These are phyloP conservation scores for Chlorella sp. DNA, from an alignment of 139 green algal species.

Conservation along the genomic window DNA sequence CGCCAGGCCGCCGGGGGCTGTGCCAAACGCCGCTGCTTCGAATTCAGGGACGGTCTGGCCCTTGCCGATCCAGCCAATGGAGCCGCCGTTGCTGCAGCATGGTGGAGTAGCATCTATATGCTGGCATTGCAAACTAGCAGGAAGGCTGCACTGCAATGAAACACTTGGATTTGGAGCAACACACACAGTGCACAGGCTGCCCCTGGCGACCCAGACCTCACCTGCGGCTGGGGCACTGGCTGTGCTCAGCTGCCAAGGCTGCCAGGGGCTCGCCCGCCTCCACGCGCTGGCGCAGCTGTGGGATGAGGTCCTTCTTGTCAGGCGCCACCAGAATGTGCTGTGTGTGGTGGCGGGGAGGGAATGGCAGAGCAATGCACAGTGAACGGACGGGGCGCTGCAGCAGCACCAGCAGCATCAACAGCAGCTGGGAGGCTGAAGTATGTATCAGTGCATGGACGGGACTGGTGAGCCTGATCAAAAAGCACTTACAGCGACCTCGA, in stretches of 20 bases:
- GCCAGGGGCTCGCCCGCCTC: constrained; percentile 14
- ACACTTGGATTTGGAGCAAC: no score
- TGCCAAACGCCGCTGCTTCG: constrained; percentile 28
- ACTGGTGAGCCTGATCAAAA: background rate
- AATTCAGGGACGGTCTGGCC: constrained; percentile 41
- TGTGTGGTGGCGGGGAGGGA: background rate
- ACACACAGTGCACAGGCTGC: no score
- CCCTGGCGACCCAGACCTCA: background rate
- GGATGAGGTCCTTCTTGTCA: background rate
- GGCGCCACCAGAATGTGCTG: constrained; percentile 17
- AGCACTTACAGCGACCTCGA: background rate
- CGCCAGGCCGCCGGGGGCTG: background rate
- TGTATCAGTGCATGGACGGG: background rate
- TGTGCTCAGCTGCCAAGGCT: constrained; percentile 7
- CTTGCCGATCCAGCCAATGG: constrained; percentile 28
- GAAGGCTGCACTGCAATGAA: background rate
- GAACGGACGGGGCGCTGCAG: background rate
- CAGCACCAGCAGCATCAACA: background rate
- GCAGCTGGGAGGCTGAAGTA: background rate
- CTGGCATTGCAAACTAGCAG: background rate
- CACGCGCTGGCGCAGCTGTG: background rate
- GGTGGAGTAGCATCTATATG: background rate
- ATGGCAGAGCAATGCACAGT: background rate
- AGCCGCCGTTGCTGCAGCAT: constrained; percentile 18
- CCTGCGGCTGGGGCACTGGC: constrained; percentile 31